Conservation (phyloP, 2,329 filamentous ascomycete genomes). For the Scortechinia acanthostroma region DNA sequence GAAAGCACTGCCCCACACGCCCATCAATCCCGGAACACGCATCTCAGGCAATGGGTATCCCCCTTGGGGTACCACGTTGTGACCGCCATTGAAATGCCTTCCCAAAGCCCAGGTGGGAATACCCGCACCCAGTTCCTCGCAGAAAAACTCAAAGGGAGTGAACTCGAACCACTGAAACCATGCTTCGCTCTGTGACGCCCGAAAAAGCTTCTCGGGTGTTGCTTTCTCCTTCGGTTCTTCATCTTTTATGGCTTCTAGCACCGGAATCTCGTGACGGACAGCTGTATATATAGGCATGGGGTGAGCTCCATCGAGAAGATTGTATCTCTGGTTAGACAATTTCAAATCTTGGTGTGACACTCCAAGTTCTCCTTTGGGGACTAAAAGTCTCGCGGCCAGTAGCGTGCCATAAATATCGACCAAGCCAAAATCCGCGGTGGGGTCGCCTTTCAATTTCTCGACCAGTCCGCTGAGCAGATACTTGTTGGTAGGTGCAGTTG, state of each 20-base stretch:
- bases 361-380: background rate
- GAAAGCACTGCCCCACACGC: slow-evolving; percentile 65
- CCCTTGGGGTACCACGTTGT: slow-evolving; percentile 33
- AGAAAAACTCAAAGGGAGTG: slow-evolving; percentile 62
- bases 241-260: slow-evolving; percentile 26
- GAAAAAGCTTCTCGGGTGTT: slow-evolving; percentile 13
- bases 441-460: slow-evolving; percentile 16
- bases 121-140: slow-evolving; percentile 50
- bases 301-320: slow-evolving; percentile 44
- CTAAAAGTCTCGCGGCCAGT: background rate
- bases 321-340: slow-evolving; percentile 17
- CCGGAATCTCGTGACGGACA: slow-evolving; percentile 61
- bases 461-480: slow-evolving; percentile 16
- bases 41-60: slow-evolving; percentile 41
- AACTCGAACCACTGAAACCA: slow-evolving; percentile 71
- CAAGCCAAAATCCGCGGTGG: slow-evolving; percentile 11
- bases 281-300: slow-evolving; percentile 65
- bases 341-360: slow-evolving; percentile 5
- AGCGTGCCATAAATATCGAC: slow-evolving; percentile 16
- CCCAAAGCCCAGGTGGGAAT: slow-evolving; percentile 64
- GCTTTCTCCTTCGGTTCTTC: slow-evolving; percentile 11
- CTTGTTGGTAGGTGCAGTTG: slow-evolving; percentile 13
- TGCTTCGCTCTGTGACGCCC: slow-evolving; percentile 31
- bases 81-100: slow-evolving; percentile 46
- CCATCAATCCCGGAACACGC: slow-evolving; percentile 52